Evolutionary conservation across 2,329 filamentous ascomycete species (phyloP).

Genomic region (Bisporella sp.): DNA sequence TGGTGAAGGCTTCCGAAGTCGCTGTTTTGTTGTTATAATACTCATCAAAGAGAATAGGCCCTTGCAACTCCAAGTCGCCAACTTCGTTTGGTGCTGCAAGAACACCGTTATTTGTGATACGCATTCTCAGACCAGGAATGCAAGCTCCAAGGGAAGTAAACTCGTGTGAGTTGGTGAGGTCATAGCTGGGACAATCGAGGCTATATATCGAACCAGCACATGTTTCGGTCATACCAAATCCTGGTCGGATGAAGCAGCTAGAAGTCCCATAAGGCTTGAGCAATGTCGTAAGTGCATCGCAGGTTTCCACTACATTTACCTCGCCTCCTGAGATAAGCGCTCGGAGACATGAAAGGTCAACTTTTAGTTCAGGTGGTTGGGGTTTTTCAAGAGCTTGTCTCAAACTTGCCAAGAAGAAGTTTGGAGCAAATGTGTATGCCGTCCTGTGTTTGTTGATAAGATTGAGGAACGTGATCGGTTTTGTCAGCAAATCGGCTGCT

Average conservation of each 20-base stretch:
- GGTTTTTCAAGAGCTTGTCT: neutral
- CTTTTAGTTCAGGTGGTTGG: neutral
- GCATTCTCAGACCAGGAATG: slow-evolving; percentile 33
- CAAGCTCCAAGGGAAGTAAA: slow-evolving; percentile 34
- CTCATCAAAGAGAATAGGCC: slow-evolving; percentile 18
- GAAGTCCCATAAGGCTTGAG: slow-evolving; percentile 28
- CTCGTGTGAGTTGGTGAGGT: slow-evolving; percentile 21
- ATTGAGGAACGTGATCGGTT: slow-evolving; percentile 33
- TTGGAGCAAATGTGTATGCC: slow-evolving; percentile 37
- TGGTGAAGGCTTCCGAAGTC: slow-evolving; percentile 50
- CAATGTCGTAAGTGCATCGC: slow-evolving; percentile 20
- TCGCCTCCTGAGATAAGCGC: slow-evolving; percentile 39
- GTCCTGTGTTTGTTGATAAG: slow-evolving; percentile 35
- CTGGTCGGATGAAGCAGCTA: slow-evolving; percentile 31
- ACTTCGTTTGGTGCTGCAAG: too few species aligned
- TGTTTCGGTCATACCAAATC: slow-evolving; percentile 46
- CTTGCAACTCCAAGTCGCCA: slow-evolving; percentile 13
- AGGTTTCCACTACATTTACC: slow-evolving; percentile 33
- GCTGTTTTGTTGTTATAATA: slow-evolving; percentile 27
- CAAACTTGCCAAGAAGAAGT: slow-evolving; percentile 31
- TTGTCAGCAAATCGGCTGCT: slow-evolving; percentile 33
- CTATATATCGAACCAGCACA: slow-evolving; percentile 41
- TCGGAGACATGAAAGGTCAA: slow-evolving; percentile 26
- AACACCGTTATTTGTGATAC: slow-evolving; percentile 20
- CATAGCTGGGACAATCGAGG: slow-evolving; percentile 33